Conservation (phyloP, 305 asterid species). For the Fraxinus greggii region DNA sequence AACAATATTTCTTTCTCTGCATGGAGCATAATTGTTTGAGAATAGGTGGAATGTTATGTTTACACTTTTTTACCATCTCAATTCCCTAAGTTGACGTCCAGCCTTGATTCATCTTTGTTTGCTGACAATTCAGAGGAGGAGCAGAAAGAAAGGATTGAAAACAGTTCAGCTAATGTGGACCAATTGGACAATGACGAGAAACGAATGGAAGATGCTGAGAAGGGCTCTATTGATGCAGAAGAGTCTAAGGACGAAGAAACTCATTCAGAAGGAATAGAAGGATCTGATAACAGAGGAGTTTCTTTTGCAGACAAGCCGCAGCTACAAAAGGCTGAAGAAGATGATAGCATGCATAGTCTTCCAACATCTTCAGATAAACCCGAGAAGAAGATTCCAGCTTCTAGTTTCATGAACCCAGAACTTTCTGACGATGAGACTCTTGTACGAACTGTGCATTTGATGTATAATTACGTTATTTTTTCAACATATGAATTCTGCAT, state of each 20-base stretch:
- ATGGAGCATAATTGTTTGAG: not conserved
- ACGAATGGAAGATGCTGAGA: slow-evolving; percentile 44
- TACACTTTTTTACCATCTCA: not conserved
- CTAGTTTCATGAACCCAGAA: slow-evolving; percentile 47
- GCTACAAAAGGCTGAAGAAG: slow-evolving; percentile 39
- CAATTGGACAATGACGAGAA: slow-evolving; percentile 39
- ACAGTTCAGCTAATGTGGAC: slow-evolving; percentile 40
- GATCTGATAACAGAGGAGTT: slow-evolving; percentile 45
- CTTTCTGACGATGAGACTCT: slow-evolving; percentile 82
- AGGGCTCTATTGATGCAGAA: slow-evolving; percentile 45
- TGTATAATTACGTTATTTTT: not conserved
- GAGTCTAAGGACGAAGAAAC: slow-evolving; percentile 45
- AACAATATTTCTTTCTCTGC: not conserved
- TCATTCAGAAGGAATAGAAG: slow-evolving; percentile 56
- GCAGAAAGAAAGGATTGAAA: slow-evolving; percentile 34
- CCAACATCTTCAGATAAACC: slow-evolving; percentile 31
- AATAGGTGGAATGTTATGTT: not conserved
- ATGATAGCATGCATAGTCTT: slow-evolving; percentile 13
- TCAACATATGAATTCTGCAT: slow-evolving; percentile 4
- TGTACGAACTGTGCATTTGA: slow-evolving; percentile 41
- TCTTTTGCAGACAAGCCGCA: slow-evolving; percentile 54
- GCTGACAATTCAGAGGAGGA: slow-evolving; percentile 44
- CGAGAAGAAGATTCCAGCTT: slow-evolving; percentile 30
- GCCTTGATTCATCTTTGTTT: slow-evolving; percentile 24
- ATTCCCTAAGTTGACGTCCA: not conserved